Conservation (phyloP, 805 yeast species). For the Teunomyces funiuensis region DNA sequence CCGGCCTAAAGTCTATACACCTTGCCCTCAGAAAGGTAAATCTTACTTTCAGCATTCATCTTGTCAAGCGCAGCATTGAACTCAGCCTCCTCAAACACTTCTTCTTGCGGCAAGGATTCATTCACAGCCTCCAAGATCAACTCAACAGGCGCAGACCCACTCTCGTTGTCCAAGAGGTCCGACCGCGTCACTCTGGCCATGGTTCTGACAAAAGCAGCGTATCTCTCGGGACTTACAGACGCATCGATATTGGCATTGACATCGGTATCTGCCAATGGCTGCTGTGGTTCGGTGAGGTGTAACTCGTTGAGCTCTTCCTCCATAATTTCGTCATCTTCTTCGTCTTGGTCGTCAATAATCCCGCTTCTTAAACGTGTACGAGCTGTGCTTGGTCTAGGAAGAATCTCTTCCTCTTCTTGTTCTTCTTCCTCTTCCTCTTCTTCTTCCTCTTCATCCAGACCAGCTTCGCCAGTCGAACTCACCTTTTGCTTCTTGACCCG, state of each 20-base stretch:
- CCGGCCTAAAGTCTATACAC: constrained; percentile 32
- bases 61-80: constrained; percentile 29
- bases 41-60: constrained; percentile 37
- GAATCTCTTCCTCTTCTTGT: constrained; percentile 17
- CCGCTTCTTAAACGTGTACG: constrained; percentile 17
- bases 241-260: constrained; percentile 17
- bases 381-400: constrained; percentile 17
- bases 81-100: constrained; percentile 31
- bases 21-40: constrained; percentile 40
- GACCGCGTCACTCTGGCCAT: constrained; percentile 34
- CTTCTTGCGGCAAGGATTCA: constrained; percentile 40
- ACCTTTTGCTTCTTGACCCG: constrained; percentile 30
- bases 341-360: constrained; percentile 1
- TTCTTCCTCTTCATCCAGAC: constrained; percentile 30
- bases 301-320: constrained; percentile 29
- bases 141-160: constrained; percentile 33
- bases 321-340: constrained; percentile 15
- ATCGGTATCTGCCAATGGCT: constrained; percentile 27
- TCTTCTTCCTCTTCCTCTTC: constrained; percentile 37
- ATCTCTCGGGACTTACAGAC: constrained; percentile 34
- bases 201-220: constrained; percentile 26
- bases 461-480: constrained; percentile 16
- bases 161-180: constrained; percentile 31
- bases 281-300: constrained; percentile 24
- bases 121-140: constrained; percentile 33